These are phyloP conservation scores for Ilex paraguariensis DNA, from an alignment of 305 asterid genomes.

Conservation along the genomic window DNA sequence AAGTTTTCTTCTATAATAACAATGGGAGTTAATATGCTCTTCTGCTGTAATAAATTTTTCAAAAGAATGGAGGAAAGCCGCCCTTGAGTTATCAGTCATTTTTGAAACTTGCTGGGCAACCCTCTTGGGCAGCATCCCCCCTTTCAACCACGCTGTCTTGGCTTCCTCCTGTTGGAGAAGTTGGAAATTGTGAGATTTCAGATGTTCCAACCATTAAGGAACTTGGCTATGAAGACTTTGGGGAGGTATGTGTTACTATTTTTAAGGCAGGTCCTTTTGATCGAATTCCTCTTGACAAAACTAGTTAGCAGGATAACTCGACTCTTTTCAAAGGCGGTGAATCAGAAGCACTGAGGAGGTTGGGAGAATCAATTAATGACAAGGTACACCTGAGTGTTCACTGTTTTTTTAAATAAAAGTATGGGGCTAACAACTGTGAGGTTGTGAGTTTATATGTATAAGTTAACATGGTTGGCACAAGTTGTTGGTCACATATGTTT, in stretches of 20 bases:
- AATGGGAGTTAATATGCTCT: not conserved
- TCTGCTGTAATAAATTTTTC: not conserved
- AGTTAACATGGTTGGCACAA: too few species aligned
- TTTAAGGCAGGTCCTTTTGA: constrained; percentile 4
- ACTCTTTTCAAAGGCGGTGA: constrained; percentile 93
- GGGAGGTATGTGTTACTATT: constrained; percentile 41
- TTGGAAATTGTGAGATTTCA: constrained; percentile 37
- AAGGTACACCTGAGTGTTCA: constrained; percentile 40
- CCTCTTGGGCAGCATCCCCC: constrained; percentile 69
- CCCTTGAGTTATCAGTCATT: constrained; percentile 86
- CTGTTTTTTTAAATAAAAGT: too few species aligned
- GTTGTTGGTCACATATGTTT: not conserved
- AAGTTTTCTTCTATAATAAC: too few species aligned
- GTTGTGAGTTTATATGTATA: too few species aligned
- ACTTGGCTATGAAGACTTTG: constrained; percentile 64
- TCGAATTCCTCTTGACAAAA: constrained; percentile 12
- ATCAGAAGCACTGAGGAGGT: constrained; percentile 81
- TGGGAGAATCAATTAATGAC: constrained; percentile 60
- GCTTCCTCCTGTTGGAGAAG: constrained; percentile 72
- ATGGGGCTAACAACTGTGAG: too few species aligned
- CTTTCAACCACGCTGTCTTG: constrained; percentile 32
- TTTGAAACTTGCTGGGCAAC: constrained; percentile 82
- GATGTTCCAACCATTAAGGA: constrained; percentile 70
- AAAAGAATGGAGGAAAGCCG: constrained; percentile 92
- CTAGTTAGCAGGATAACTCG: constrained; percentile 50